A percentile compares a stretch with the other conserved stretches of the same genome.
Evolutionary conservation across 106 monocot genomes (phyloP).

Genomic region (Iris macrosiphon): DNA sequence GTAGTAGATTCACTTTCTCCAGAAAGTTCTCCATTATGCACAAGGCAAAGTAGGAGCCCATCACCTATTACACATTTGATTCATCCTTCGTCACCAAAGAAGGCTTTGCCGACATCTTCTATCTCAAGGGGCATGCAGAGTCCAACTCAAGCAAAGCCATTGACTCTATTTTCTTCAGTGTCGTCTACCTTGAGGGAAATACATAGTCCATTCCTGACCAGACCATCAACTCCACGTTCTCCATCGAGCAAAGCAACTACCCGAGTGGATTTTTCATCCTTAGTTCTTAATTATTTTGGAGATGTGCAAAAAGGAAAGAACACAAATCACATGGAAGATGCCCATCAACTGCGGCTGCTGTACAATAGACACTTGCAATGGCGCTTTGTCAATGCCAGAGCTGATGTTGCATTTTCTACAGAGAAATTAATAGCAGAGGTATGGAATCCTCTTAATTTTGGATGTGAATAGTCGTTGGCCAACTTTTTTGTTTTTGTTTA

Average conservation of each 20-base stretch:
- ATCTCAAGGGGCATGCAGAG: conserved; percentile 10
- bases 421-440: no score
- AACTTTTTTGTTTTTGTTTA: no score
- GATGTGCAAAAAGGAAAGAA: conserved; percentile 46
- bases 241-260: no score
- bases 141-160: conserved; percentile 24
- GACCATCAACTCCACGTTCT: no score
- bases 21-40: conserved; percentile 2
- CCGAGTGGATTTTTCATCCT: no score
- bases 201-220: no score
- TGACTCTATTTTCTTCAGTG: conserved; percentile 8
- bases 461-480: no score
- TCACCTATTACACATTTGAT: neutral
- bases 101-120: conserved; percentile 14
- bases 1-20: conserved; percentile 4
- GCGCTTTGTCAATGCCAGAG: conserved; percentile 57
- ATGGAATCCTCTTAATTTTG: neutral
- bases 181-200: conserved; percentile 24
- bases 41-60: conserved; percentile 2
- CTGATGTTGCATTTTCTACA: conserved; percentile 20
- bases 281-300: conserved; percentile 28
- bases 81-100: conserved; percentile 22
- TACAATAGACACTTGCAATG: conserved; percentile 62
- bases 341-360: conserved; percentile 50
- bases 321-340: conserved; percentile 48